Base-by-base conservation (phyloP, 2,329 filamentous ascomycete species). In the Bipolaris bicolor region DNA sequence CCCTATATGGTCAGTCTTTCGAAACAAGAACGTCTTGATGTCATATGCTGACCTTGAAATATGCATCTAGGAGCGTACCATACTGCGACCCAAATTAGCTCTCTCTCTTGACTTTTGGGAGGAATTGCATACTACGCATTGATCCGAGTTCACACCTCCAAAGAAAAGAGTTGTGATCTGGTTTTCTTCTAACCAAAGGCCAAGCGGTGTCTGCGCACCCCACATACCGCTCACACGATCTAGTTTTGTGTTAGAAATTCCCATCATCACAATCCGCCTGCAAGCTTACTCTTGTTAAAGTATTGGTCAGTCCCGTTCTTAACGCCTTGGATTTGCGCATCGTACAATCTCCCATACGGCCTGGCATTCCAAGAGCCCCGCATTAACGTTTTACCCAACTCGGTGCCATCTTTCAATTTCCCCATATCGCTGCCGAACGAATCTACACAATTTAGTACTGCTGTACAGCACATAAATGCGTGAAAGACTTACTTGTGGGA, bases 91-190 rank as follows among this genome's bases (percentile, higher is more conserved):
- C 31, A 48, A 6, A 18, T 48, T 16, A 48, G 45, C 18, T 37
- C 37, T 45, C 2, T 36, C 4, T 47, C 51, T 55, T 49, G 44
- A 58, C 44, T 56, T 39, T 22, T 6, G 5, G 5, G 16, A 7
- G 13, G 5, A 18, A 52, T 4, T 34, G 44, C 37, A 44, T 18
- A 62, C 58, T 9, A 77, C 65, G 49, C 75, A 76, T 61, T 76
- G 74, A 57, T 76, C 74, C 31, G 75, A 74, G 65, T 77, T 76
- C 45, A 76, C 71, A 29, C 75, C 75, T 13, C 71, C 70, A 51
- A 77, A 76, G 31, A 77, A 66, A 41, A 75, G 62, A 3, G 74
- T 76, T 60, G 74, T 75, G 64, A 76, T 77, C 36, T 69, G 68
- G 45, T 71, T 73, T 53, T 69, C 65, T 26, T 67, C 57, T 36